These are phyloP conservation scores for Phytophthora melonis DNA, from an alignment of 352 stramenopile genomes.

Conservation along the genomic window DNA sequence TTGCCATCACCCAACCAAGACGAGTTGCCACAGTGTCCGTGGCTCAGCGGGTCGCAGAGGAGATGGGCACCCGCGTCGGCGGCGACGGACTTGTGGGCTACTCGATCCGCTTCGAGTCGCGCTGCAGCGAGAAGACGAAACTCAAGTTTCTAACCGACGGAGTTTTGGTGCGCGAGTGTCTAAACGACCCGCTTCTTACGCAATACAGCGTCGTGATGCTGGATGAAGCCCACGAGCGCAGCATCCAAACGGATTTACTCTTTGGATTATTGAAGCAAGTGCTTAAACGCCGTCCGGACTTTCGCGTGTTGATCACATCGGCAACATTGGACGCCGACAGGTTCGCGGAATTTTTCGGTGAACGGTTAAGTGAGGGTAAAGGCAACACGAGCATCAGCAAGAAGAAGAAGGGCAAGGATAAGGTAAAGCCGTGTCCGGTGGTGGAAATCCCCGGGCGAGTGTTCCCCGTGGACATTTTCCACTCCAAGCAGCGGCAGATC, in stretches of 20 bases:
- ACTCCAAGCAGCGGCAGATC: conserved; percentile 87
- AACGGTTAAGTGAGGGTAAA: conserved; percentile 2
- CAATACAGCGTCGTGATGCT: conserved; percentile 94
- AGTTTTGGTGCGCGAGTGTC: conserved; percentile 83
- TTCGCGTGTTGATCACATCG: conserved; percentile 95
- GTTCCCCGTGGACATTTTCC: conserved; percentile 95
- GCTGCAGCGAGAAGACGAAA: conserved; percentile 57
- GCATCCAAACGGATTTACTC: conserved; percentile 98
- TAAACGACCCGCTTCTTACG: conserved; percentile 75
- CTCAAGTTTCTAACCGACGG: conserved; percentile 91
- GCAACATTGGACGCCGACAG: conserved; percentile 91
- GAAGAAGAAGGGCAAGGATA: conserved; percentile 24
- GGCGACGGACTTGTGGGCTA: conserved; percentile 90
- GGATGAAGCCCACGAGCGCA: conserved; percentile 98
- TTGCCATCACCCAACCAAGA: conserved; percentile 93
- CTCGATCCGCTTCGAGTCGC: conserved; percentile 98
- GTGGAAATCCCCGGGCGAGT: conserved; percentile 92
- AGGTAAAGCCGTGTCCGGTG: conserved; percentile 66
- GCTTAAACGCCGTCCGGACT: conserved; percentile 64
- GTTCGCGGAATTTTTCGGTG: conserved; percentile 90
- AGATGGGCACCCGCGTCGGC: conserved; percentile 88
- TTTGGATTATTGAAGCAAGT: conserved; percentile 95
- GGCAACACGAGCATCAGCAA: neutral
- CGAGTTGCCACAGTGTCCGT: conserved; percentile 98
- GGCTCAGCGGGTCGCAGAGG: conserved; percentile 96